Evolutionary conservation across 345 rosid genomes (phyloP).

Genomic region (Stellera chamaejasme): DNA sequence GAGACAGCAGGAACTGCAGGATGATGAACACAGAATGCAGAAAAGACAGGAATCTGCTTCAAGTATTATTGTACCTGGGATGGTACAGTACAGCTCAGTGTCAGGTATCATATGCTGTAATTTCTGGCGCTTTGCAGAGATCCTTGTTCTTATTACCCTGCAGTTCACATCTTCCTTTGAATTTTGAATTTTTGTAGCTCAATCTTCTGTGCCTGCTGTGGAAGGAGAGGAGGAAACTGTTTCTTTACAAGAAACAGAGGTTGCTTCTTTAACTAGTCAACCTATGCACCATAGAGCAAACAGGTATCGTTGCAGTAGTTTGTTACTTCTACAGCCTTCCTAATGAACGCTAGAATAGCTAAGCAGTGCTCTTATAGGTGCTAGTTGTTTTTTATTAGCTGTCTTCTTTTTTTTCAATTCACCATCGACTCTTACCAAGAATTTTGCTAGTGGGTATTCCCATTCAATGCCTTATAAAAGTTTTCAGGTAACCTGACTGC

Average conservation of each 20-base stretch:
- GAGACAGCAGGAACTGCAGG: slow-evolving; percentile 78
- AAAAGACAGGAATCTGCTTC: slow-evolving; percentile 66
- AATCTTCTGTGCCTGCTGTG: slow-evolving; percentile 32
- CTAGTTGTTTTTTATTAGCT: no score
- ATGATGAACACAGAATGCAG: slow-evolving; percentile 81
- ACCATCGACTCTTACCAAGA: no score
- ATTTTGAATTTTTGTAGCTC: slow-evolving; percentile 31
- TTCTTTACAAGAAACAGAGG: slow-evolving; percentile 33
- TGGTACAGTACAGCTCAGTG: slow-evolving; percentile 42
- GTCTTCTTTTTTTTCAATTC: no score
- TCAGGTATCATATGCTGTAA: slow-evolving; percentile 32
- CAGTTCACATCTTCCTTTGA: not conserved
- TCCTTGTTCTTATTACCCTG: not conserved
- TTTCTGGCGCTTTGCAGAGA: slow-evolving; percentile 1
- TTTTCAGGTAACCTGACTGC: no score
- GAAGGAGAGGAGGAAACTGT: slow-evolving; percentile 49
- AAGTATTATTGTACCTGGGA: slow-evolving; percentile 41
- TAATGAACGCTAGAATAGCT: no score
- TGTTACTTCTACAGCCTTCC: no score
- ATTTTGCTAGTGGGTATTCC: no score
- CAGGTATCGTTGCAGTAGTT: slow-evolving; percentile 37
- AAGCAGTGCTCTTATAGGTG: no score
- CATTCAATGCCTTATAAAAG: no score
- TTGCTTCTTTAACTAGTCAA: slow-evolving; percentile 33
- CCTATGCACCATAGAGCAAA: slow-evolving; percentile 34